Conservation (phyloP, 163 green algal genomes). For the Chlorella variabilis region DNA sequence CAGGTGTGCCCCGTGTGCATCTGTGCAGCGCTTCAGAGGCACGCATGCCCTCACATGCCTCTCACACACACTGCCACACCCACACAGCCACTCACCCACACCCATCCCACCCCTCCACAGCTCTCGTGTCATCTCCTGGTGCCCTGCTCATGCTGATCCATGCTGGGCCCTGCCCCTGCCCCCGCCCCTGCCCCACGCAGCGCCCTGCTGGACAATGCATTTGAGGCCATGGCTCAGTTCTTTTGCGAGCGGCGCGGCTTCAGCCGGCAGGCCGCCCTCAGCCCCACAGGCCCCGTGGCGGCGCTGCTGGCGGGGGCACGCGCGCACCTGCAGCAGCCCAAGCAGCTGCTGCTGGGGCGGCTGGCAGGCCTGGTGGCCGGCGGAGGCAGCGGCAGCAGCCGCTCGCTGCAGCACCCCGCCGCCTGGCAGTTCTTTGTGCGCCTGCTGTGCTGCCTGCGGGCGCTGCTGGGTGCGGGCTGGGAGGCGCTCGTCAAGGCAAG, state of each 20-base stretch:
- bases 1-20: background rate
- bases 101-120: background rate
- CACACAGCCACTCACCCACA: no score
- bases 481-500: slow-evolving; percentile 23
- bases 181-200: background rate
- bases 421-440: slow-evolving; percentile 28
- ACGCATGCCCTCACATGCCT: no score
- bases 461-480: slow-evolving; percentile 22
- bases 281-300: slow-evolving; percentile 6
- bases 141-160: background rate
- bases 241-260: slow-evolving; percentile 18
- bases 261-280: background rate
- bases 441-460: slow-evolving; percentile 26
- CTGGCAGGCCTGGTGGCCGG: slow-evolving; percentile 15
- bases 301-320: slow-evolving; percentile 10
- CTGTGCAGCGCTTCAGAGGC: no score
- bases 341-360: slow-evolving; percentile 25
- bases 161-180: no score
- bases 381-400: slow-evolving; percentile 8
- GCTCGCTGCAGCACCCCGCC: slow-evolving; percentile 2
- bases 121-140: background rate
- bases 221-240: slow-evolving; percentile 15
- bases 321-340: slow-evolving; percentile 20
- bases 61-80: no score
- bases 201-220: slow-evolving; percentile 9